Evolutionary conservation across 78 protist genomes (phyloP).

Genomic region (Tieghemostelium lacteum): DNA sequence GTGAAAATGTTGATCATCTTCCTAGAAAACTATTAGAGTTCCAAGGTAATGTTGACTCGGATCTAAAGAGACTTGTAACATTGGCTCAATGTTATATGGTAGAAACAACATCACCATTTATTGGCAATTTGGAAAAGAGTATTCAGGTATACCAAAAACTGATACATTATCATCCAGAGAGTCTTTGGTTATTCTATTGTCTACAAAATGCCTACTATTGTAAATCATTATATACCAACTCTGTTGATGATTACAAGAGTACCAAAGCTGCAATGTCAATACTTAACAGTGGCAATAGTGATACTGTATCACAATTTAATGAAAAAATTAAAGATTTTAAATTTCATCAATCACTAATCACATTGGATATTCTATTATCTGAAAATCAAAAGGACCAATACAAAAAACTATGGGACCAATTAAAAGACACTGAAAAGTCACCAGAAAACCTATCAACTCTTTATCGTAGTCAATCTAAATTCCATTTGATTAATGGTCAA

Average conservation of each 20-base stretch:
- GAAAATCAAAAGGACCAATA: not conserved
- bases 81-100: constrained; percentile 12
- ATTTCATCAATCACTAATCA: constrained; percentile 4
- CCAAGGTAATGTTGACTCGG: not conserved
- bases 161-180: constrained; percentile 10
- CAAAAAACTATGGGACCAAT: not conserved
- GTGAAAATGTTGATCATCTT: not conserved
- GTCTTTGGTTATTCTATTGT: not conserved
- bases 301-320: not conserved
- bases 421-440: not conserved
- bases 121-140: not conserved
- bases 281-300: not conserved
- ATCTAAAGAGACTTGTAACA: not conserved
- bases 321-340: not conserved
- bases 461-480: not conserved
- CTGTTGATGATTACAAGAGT: constrained; percentile 9
- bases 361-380: not conserved
- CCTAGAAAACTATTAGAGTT: not conserved
- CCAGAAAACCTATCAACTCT: not conserved
- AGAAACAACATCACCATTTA: not conserved
- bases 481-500: not conserved
- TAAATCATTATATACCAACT: constrained; percentile 1
- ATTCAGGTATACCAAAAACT: not conserved
- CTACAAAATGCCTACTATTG: constrained; percentile 17
- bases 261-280: not conserved